Evolutionary conservation across 1,284 basidiomycete genomes (phyloP), one percentile per base, ranked within the genome.

Genomic region (Rhodotorula mucilaginosa): DNA sequence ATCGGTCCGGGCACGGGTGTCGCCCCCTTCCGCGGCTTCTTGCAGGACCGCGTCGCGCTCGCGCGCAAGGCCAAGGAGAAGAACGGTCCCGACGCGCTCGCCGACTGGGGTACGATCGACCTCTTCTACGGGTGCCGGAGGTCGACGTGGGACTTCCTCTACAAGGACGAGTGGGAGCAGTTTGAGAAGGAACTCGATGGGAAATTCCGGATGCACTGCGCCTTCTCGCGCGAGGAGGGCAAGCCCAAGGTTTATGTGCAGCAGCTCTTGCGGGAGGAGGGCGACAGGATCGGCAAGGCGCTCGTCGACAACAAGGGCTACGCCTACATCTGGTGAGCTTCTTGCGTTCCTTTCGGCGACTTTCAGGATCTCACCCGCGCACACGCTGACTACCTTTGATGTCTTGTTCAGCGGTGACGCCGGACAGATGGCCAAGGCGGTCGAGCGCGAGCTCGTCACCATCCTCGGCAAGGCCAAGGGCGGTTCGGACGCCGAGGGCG

Each of bases 1-100:
- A 88, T 99, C 80, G 96, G 96, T 66, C 96, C 96, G 70, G 96
- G 96, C 68, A 98, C 95, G 72, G 93, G 94, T 84, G 93, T 99
- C 65, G 96, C 96, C 49, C 96, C 96, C 23, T 99, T 99, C 92
- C 91, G 96, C 72, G 94, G 94, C 2, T 99, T 99, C 81, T 88
- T 99, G 12, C 97, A 99, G 83, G 96, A 99, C 81, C 92, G 96
- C 77, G 90, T 99, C 49, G 93, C 93, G 18, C 88, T 97, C 58
- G 96, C 95, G 21, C 90, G 92, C 74, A 92, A 93, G 78, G 92
- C 94, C 2, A 86, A 92, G 70, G 94, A 94, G 79, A 97, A 97
- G 87, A 92, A 92, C 79, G 93, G 93, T 6, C 85, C 88, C 7
- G 91, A 95, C 74, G 94, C 92, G 5, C 88, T 99, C 76, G 88